Percentiles rank a stretch among this genome's conserved stretches.
Evolutionary conservation across 768 basidiomycete genomes (phyloP).

Genomic region (Mycena albidolilacea): DNA sequence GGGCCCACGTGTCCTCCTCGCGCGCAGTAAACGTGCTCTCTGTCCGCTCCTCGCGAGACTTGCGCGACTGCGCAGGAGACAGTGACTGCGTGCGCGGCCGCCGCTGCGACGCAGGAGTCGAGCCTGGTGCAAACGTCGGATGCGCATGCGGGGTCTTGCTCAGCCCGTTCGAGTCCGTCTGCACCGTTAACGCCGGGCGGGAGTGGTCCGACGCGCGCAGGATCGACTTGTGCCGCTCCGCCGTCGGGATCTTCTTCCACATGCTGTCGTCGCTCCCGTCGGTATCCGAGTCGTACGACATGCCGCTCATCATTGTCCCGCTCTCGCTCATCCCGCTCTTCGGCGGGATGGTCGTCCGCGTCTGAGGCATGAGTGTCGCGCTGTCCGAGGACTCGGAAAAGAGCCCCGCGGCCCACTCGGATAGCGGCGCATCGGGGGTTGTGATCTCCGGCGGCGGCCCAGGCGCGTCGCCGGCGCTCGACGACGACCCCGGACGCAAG

Average conservation of each 20-base stretch:
- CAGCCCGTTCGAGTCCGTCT: conserved; percentile 52
- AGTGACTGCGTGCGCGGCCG: conserved; percentile 32
- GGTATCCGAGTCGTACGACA: conserved; percentile 61
- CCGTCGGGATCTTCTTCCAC: conserved; percentile 60
- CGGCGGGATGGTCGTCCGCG: conserved; percentile 8
- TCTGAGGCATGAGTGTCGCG: conserved; percentile 12
- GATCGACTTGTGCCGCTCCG: conserved; percentile 48
- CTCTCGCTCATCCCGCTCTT: conserved; percentile 45
- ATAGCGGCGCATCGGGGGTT: conserved; percentile 4
- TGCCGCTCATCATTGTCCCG: conserved; percentile 51
- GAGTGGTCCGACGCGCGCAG: conserved; percentile 31
- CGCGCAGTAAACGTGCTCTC: conserved; percentile 75
- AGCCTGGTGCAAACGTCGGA: conserved; percentile 36
- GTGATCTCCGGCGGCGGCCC: conserved; percentile 28
- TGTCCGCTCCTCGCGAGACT: conserved; percentile 40
- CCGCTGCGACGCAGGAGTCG: conserved; percentile 28
- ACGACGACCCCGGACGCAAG: conserved; percentile 43
- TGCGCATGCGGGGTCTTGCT: conserved; percentile 18
- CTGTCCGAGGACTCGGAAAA: conserved; percentile 16
- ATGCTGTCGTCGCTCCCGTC: conserved; percentile 56
- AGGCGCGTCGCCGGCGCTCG: conserved; percentile 45
- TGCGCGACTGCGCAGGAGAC: conserved; percentile 42
- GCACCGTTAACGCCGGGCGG: conserved; percentile 62
- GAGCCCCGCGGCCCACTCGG: conserved; percentile 28
- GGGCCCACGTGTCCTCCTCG: conserved; percentile 85